Base-by-base conservation (phyloP, 1,284 basidiomycete genomes). In the Fereydounia khargensis region DNA sequence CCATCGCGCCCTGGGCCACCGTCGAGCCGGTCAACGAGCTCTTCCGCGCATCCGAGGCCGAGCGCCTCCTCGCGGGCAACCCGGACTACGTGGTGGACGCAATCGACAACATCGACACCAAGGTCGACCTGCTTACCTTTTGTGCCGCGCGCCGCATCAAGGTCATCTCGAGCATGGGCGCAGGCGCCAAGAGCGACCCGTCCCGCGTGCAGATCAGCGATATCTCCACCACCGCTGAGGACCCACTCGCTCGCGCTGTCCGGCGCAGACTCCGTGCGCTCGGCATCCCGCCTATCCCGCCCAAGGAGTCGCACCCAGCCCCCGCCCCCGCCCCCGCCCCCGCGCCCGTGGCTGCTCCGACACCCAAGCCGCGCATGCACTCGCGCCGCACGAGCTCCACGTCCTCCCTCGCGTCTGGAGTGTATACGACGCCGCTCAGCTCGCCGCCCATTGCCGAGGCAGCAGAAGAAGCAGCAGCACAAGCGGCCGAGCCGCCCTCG, bases 21-120 rank as follows among this genome's bases (percentile, higher is more conserved):
- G 78, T 88, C 2, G 86, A 85, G 19, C 75, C 70, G 6, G 63
- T 52, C 39, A 62, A 68, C 14, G 64, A 65, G 80, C 69, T 44
- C 13, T 47, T 25, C 42, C 31, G 44, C 16, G 69, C 38, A 3
- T 46, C 56, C 17, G 62, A 73, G 17, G 64, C 42, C 23, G 53
- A 47, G 16, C 38, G 60, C n/a, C 47, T 58, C 18, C 40, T 63
- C 9, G 68, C 48, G 35, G 59, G 54, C 52, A 47, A 43, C 16
- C 71, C 71, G 1, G 66, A 68, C 28, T 72, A 70, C 35, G 68
- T 73, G 17, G 53, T 75, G 7, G 73, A 75, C 42, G 67, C 67
- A n/a, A 97, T 98, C 61, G 91, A 98, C 78, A 96, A 98, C 74
- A 91, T 97, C 56, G 83, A 88, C 35, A 94, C 94, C 1, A 97